Conservation (phyloP, 1,139 yeast species). For the Magnusiomyces suaveolens region DNA sequence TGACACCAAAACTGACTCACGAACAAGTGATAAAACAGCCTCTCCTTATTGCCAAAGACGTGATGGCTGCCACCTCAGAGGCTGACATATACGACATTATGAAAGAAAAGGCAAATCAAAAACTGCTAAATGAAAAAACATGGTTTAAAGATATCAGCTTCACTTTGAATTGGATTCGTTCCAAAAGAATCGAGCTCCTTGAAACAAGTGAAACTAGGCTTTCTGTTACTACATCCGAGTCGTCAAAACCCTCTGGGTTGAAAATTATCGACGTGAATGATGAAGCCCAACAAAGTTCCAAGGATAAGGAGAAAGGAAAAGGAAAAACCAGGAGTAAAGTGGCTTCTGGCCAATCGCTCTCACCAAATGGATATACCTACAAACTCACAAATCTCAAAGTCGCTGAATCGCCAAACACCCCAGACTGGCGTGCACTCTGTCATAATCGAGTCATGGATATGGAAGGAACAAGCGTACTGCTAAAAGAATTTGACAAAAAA, state of each 20-base stretch:
- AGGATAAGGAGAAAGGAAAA: neutral
- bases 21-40: neutral
- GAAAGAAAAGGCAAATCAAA: neutral
- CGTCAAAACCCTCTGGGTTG: neutral
- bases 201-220: neutral
- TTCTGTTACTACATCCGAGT: neutral
- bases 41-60: neutral
- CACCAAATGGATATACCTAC: neutral
- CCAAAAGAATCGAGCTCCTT: neutral
- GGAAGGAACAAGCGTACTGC: neutral
- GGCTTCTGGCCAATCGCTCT: neutral
- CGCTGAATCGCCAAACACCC: conserved; percentile 1
- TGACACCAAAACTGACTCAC: neutral
- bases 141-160: neutral
- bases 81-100: neutral
- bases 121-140: neutral
- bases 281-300: neutral
- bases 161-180: neutral
- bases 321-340: neutral
- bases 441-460: conserved; percentile 5
- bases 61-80: neutral
- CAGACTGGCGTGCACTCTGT: conserved; percentile 2
- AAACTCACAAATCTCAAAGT: neutral
- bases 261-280: neutral
- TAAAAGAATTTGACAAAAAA: neutral